Evolutionary conservation across 2,329 filamentous ascomycete genomes (phyloP), one percentile per base, ranked within the genome.

Genomic region (Trichoderma koningii): DNA sequence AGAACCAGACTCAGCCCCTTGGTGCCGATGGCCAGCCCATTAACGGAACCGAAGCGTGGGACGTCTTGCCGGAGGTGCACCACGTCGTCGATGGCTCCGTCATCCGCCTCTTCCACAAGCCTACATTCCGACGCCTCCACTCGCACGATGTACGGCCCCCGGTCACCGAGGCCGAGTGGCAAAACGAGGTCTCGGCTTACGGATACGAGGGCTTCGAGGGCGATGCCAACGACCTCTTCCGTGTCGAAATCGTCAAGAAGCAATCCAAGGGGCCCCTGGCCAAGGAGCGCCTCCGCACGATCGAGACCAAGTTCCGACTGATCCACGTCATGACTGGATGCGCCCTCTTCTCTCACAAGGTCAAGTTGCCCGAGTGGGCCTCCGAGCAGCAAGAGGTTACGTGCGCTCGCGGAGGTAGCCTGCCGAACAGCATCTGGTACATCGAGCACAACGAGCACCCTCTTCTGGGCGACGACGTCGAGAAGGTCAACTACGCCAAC

Each of bases 311-410:
- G 81, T 99, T 99, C 82, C 90, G 88, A 74, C 89, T 99, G 51
- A 86, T 98, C 41, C 95, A 99, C 75, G 80, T 97, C 75, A 98
- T 99, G 95, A 97, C 93, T 68, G 93, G 94, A 53, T 99, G 95
- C 75, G 91, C 89, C 14, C 84, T 99, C 26, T 99, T 99, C 83
- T 98, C 94, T 0, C 95, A 99, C 84, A 98, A 97, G 81, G 93
- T 98, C 76, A 99, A 99, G 82, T 88, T 99, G 66, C 95, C 95
- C 3, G 93, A 96, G 3, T 99, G 95, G 95, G 95, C 91, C 53
- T 99, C 90, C 60, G 95, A 98, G 77, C 95, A 99, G 77, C 95
- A 99, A 77, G 95, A 99, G 78, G 95, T 99, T n/a, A 98, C 94
- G 21, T 99, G 95, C 75, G 95, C 95, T 7, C 90, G 89, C 71